Percentiles rank a stretch among this genome's conserved stretches.
Conservation (phyloP, 176 grass and related monocot species). For the Areca catechu region DNA sequence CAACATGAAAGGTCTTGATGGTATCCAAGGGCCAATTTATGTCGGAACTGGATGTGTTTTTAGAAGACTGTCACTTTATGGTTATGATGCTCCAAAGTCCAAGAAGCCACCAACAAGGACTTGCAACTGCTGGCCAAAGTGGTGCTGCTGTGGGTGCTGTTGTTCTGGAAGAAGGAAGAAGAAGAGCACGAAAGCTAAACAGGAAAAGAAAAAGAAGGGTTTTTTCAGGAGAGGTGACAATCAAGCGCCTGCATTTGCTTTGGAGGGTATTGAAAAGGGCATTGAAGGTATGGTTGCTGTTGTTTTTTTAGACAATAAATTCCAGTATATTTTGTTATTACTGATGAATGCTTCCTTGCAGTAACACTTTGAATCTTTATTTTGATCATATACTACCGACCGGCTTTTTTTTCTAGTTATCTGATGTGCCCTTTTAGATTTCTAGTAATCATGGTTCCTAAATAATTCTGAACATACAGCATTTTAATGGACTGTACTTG, state of each 20-base stretch:
- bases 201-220: conserved; percentile 58
- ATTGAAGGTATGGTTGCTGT: conserved; percentile 36
- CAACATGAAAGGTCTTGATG: conserved; percentile 96
- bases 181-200: conserved; percentile 56
- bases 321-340: too few relatives aligned
- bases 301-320: background rate
- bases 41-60: conserved; percentile 92
- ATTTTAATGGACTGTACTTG: too few relatives aligned
- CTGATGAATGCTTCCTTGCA: too few relatives aligned
- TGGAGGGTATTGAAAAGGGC: conserved; percentile 50
- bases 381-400: too few relatives aligned
- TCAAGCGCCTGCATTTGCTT: conserved; percentile 51
- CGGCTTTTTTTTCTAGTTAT: too few relatives aligned
- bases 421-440: too few relatives aligned
- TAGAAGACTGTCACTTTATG: conserved; percentile 66
- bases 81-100: conserved; percentile 75
- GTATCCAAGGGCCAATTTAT: conserved; percentile 96
- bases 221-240: conserved; percentile 45
- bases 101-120: conserved; percentile 80
- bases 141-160: conserved; percentile 54
- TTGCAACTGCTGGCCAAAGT: conserved; percentile 87
- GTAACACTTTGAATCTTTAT: too few relatives aligned
- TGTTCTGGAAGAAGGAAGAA: conserved; percentile 49
- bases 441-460: too few relatives aligned
- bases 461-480: too few relatives aligned